Evolutionary conservation across 1,284 basidiomycete species (phyloP), one percentile per base, ranked within the genome.

Genomic region (Fomitopsis schrenkii): DNA sequence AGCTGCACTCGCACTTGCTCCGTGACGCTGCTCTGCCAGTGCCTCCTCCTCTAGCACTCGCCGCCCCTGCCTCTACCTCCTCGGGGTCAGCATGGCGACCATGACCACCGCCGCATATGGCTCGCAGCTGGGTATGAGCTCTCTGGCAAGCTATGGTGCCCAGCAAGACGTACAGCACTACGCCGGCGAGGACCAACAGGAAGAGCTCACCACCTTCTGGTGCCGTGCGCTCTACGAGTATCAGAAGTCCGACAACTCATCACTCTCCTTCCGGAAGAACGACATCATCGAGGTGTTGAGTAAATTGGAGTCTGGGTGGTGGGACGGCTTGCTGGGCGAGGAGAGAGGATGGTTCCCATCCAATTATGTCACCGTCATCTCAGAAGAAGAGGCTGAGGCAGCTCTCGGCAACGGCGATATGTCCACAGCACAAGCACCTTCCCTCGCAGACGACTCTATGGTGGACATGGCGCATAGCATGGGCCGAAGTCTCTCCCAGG

Each of bases 281-380:
- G 95, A 97, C 71, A 83, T 98, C 65, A 97, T 99, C 69, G 95
- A 98, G 75, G 94, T 99, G 59, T 82, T 97, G 57, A 94, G 91
- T 7, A 89, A 91, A 72, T 86, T 98, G 59, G 92, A 94, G 55
- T 93, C 91, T 5, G 97, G 97, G 17, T 99, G 97, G 97, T 99
- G 97, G 97, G 97, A 99, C 75, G 97, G 97, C 8, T 80, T 98
- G 63, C 80, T 98, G 38, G 88, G 90, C 59, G 88, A 90, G 59
- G 88, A 92, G 73, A 86, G 97, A 57, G 97, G 97, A 52, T 98
- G 97, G 97, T 98, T 99, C 75, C 97, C 97, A 14, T 95, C 92
- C 66, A 99, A 98, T 79, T 98, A 97, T 77, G 95, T 98, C 52
- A 79, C 83, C 54, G 75, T 87, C 63, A 87, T 97, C 63, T 81